phyloP scores from a whole-genome alignment of 139 green algal species.

The Haematococcus sp. region DNA sequence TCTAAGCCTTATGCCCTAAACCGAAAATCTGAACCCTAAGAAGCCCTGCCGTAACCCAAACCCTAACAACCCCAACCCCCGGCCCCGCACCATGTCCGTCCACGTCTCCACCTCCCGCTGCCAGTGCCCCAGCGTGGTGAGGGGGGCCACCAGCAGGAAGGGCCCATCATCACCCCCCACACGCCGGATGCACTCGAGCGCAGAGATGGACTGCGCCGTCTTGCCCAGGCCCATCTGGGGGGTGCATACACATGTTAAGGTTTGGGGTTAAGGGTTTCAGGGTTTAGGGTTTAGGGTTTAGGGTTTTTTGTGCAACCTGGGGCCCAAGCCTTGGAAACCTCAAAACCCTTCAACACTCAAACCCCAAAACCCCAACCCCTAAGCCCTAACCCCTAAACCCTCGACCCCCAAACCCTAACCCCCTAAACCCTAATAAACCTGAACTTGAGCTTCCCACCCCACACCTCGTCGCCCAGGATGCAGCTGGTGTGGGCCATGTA shows the following conservation, averaged over 20 bases:
- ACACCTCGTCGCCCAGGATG: slow-evolving; percentile 92
- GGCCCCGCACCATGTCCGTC: slow-evolving; percentile 68
- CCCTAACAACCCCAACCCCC: background rate
- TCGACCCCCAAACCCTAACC: too few species aligned
- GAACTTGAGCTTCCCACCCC: too few species aligned
- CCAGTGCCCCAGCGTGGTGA: slow-evolving; percentile 94
- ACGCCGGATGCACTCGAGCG: slow-evolving; percentile 66
- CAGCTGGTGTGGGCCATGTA: slow-evolving; percentile 55
- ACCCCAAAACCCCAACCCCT: too few species aligned
- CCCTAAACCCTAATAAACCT: too few species aligned
- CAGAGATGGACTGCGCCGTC: slow-evolving; percentile 76
- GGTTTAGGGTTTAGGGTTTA: too few species aligned
- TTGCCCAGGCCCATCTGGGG: slow-evolving; percentile 94
- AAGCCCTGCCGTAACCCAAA: background rate
- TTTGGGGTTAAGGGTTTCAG: too few species aligned
- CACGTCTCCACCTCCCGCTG: slow-evolving; percentile 89
- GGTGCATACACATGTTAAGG: background rate
- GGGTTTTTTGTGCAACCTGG: too few species aligned
- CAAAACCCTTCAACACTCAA: too few species aligned
- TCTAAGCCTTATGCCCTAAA: too few species aligned
- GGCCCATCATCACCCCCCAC: slow-evolving; percentile 55
- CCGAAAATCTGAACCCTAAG: too few species aligned
- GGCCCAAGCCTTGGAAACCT: too few species aligned
- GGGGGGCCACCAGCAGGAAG: slow-evolving; percentile 90
- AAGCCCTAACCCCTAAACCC: too few species aligned